These are phyloP conservation scores for Lipomyces oligophaga DNA, from an alignment of 805 yeast species.

Conservation along the genomic window DNA sequence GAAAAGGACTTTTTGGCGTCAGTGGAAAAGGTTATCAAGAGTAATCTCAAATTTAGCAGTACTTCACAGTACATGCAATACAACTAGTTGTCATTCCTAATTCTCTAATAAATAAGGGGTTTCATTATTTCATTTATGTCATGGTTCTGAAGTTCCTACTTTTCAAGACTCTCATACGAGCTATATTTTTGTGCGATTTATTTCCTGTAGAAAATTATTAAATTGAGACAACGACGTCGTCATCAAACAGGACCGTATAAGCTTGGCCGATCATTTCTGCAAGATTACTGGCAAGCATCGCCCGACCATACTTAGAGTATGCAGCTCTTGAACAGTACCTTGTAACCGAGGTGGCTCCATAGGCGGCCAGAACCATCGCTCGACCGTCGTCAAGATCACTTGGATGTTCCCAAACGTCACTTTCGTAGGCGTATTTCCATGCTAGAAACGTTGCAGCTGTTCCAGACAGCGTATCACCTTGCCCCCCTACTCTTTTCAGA, in stretches of 20 bases:
- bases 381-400: conserved; percentile 36
- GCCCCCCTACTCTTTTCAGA: conserved; percentile 85
- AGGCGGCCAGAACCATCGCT: conserved; percentile 46
- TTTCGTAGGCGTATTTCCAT: conserved; percentile 68
- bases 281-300: conserved; percentile 82
- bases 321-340: conserved; percentile 65
- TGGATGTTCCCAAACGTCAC: conserved; percentile 51
- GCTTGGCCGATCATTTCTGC: conserved; percentile 65
- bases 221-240: background rate
- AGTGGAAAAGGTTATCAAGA: conserved; percentile 97
- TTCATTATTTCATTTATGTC: background rate
- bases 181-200: too few relatives aligned
- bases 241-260: conserved; percentile 46
- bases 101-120: background rate
- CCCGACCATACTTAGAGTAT: conserved; percentile 58
- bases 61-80: conserved; percentile 95
- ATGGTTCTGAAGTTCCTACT: too few relatives aligned
- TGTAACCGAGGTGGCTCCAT: conserved; percentile 66
- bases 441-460: conserved; percentile 75
- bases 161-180: too few relatives aligned
- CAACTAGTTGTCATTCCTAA: conserved; percentile 6
- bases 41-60: conserved; percentile 94
- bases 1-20: conserved; percentile 97
- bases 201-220: background rate
- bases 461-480: conserved; percentile 91